These are phyloP conservation scores for Harringtonia aguacate DNA, from an alignment of 2,329 filamentous ascomycete genomes.

Conservation along the genomic window DNA sequence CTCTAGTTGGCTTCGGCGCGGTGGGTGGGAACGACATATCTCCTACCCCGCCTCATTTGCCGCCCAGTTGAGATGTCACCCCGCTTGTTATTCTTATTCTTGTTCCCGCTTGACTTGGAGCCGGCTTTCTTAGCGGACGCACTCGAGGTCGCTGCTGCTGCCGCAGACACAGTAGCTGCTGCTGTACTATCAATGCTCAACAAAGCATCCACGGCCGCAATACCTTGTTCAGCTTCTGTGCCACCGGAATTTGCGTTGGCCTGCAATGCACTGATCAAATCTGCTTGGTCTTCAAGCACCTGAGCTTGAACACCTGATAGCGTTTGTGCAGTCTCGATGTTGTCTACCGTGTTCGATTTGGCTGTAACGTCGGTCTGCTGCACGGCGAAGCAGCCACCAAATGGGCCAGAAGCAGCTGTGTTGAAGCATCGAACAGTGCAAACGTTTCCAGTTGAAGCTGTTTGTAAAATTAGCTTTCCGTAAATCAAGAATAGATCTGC, in stretches of 20 bases:
- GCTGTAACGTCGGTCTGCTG: constrained; percentile 37
- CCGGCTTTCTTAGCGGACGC: too few relatives aligned
- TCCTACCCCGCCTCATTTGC: too few relatives aligned
- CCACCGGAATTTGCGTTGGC: constrained; percentile 29
- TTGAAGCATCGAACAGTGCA: constrained; percentile 52
- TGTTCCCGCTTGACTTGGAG: too few relatives aligned
- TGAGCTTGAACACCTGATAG: constrained; percentile 34
- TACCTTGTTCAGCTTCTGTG: constrained; percentile 18
- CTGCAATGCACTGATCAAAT: constrained; percentile 36
- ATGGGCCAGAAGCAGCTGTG: constrained; percentile 31
- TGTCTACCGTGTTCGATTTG: constrained; percentile 30
- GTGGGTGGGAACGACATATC: too few relatives aligned
- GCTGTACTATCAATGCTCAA: constrained; percentile 12
- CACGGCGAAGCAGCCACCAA: constrained; percentile 42
- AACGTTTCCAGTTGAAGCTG: constrained; percentile 44
- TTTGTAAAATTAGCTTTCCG: background rate
- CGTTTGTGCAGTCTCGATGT: constrained; percentile 34
- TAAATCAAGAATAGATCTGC: too few relatives aligned
- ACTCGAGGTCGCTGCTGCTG: background rate
- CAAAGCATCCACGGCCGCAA: constrained; percentile 21
- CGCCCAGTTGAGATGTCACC: too few relatives aligned
- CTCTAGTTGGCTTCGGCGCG: too few relatives aligned
- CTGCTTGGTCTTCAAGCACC: constrained; percentile 37
- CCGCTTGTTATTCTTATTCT: too few relatives aligned
- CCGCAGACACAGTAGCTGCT: constrained; percentile 10